Evolutionary conservation across 2,329 filamentous ascomycete genomes (phyloP), one percentile per base, ranked within the genome.

Genomic region (Fusarium sp.): DNA sequence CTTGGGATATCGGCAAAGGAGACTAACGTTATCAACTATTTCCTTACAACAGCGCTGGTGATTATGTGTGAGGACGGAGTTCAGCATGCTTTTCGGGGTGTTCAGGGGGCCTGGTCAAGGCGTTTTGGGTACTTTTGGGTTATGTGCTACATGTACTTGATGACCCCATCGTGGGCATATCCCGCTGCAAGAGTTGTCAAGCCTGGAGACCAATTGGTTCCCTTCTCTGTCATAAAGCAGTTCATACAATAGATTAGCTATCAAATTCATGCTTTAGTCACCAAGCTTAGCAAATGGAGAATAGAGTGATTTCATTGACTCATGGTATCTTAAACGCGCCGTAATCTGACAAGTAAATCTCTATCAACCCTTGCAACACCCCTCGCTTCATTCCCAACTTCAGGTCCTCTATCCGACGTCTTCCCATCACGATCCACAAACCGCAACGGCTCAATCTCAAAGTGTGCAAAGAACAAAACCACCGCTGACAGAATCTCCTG

Each of bases 401-500:
- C 70, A 24, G 74, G 74, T 15, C 74, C 74, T 45, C 74, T 65
- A 11, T 75, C 62, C 5, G 73, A 73, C 6, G 65, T 64, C 20
- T 59, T 65, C 1, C 74, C 70, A 5, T 72, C 28, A 0, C 51
- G 45, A 18, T 70, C 55, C 5, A 74, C 60, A 41, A 73, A 76
- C 28, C 48, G 36, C 16, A 75, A 16, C 3, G 72, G 69, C 44
- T 74, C 55, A 8, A 77, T 57, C 16, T 78, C 61, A 28, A 78
- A 78, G 3, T 65, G 57, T 10, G 70, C 54, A 39, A 74, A 65
- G 59, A 68, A 66, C 0, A 78, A n/a, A 18, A 68, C 72, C 4
- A 72, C 70, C 33, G 73, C 68, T 16, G 69, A 70, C 15, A 78
- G 41, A 14, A 78, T 78, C 65, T 78, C 76, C 48, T 75, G 76